Evolutionary conservation across 805 yeast species (phyloP), one percentile per base, ranked within the genome.

Genomic region (Ogataea minuta): DNA sequence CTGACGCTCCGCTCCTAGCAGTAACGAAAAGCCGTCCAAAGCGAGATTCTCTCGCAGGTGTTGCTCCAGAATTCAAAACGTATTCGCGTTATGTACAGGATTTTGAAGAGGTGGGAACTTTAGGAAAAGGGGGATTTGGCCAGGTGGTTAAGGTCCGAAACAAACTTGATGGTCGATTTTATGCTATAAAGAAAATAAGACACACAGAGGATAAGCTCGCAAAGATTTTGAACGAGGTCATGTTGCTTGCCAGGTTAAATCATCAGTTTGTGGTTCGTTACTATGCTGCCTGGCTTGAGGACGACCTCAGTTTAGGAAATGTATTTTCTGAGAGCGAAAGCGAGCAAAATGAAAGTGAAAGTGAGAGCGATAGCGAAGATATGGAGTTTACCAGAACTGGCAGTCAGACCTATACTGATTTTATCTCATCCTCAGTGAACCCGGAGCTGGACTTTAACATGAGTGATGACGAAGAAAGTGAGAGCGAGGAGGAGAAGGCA

Each of bases 121-220:
- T 93, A 7, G 99, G 99, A 2, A 79, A 81, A 51, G 99, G 99
- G 27, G 99, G 95, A 0, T 93, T 84, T 64, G 99, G 99, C 5
- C 97, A 93, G 60, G 99, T 93, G 7, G 96, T 93, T n/a, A 90
- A 91, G 55, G 98, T 93, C 0, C 71, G 99, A 45, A 91, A 90
- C 59, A 76, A 90, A 43, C 74, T 93, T 48, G 99, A 93, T 58
- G 98, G 99, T 14, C 74, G 96, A 11, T 86, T 85, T 51, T 93
- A 93, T 60, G 99, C 99, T 0, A 79, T 93, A 43, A 93, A 93
- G 60, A 91, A 90, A 52, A 84, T 93, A 34, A 78, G 83, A 42
- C 96, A 93, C 52, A 76, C 82, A 2, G 84, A 85, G 34, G 81
- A 84, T 52, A 83, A 85, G 49, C 67, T 93, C 29, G 81, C 95